Evolutionary conservation across 352 stramenopile species (phyloP).

Genomic region (Phytopythium vexans): DNA sequence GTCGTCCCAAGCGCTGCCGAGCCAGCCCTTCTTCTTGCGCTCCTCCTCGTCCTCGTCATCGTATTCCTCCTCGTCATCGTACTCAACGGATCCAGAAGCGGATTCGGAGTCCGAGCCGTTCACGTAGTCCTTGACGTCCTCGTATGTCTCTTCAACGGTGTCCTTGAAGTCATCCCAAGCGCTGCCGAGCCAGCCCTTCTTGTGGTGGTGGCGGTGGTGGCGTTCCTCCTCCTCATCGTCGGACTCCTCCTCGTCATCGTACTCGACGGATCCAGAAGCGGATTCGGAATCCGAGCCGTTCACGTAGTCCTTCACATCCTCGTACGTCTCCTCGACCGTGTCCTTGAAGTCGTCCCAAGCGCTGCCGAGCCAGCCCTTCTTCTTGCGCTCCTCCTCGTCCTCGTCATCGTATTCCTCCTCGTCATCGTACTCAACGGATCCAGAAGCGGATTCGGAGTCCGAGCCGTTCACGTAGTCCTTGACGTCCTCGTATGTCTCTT

Average conservation of each 20-base stretch:
- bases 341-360: conserved; percentile 12
- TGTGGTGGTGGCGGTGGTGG: no score
- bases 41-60: conserved; percentile 11
- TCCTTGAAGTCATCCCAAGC: conserved; percentile 12
- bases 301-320: conserved; percentile 16
- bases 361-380: conserved; percentile 13
- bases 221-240: conserved; percentile 11
- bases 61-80: conserved; percentile 10
- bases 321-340: conserved; percentile 16
- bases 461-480: conserved; percentile 11
- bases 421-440: no score
- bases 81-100: background rate
- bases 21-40: conserved; percentile 13
- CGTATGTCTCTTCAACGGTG: conserved; percentile 15
- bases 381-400: background rate
- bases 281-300: no score
- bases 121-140: conserved; percentile 16
- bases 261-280: background rate
- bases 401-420: conserved; percentile 2
- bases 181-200: conserved; percentile 13
- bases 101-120: no score
- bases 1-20: background rate
- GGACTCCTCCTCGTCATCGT: conserved; percentile 10
- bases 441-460: no score
- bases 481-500: conserved; percentile 13